A percentile compares a stretch with the other conserved stretches of the same genome.
Evolutionary conservation across 371 early-diverging fungal genomes (phyloP).

Genomic region (Umbelopsis sp.): DNA sequence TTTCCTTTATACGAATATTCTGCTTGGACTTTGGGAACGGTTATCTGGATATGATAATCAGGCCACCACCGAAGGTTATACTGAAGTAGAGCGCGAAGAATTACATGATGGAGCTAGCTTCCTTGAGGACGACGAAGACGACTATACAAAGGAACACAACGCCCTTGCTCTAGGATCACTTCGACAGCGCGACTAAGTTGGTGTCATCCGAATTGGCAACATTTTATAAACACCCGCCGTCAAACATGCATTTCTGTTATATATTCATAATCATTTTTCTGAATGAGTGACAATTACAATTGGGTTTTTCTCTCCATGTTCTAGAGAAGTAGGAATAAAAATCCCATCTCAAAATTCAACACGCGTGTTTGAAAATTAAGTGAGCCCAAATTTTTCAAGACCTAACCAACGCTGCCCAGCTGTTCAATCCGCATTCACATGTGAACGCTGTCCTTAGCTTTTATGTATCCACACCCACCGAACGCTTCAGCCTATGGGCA

Average conservation of each 20-base stretch:
- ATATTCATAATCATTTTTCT: not conserved
- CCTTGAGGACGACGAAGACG: constrained; percentile 8
- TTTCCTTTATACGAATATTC: constrained; percentile 52
- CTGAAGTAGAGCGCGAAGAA: constrained; percentile 27
- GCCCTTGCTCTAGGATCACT: not conserved
- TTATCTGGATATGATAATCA: constrained; percentile 33
- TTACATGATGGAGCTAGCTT: not conserved
- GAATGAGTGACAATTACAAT: too few species aligned
- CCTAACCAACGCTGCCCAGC: not conserved
- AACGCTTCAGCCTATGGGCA: too few species aligned
- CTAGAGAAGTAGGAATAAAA: not conserved
- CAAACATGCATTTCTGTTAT: not conserved
- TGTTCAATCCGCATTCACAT: too few species aligned
- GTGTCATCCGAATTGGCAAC: not conserved
- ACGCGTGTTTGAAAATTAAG: not conserved
- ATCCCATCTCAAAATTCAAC: not conserved
- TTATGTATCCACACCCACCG: too few species aligned
- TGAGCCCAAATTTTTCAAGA: not conserved
- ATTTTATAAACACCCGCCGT: not conserved
- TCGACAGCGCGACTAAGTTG: not conserved
- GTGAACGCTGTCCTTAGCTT: too few species aligned
- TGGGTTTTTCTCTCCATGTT: too few species aligned
- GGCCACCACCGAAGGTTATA: constrained; percentile 24
- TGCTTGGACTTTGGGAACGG: constrained; percentile 52
- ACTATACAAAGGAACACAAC: constrained; percentile 6